These are phyloP conservation scores for Aspergillus aculeatinus DNA, from an alignment of 2,329 filamentous ascomycete species.

Conservation along the genomic window DNA sequence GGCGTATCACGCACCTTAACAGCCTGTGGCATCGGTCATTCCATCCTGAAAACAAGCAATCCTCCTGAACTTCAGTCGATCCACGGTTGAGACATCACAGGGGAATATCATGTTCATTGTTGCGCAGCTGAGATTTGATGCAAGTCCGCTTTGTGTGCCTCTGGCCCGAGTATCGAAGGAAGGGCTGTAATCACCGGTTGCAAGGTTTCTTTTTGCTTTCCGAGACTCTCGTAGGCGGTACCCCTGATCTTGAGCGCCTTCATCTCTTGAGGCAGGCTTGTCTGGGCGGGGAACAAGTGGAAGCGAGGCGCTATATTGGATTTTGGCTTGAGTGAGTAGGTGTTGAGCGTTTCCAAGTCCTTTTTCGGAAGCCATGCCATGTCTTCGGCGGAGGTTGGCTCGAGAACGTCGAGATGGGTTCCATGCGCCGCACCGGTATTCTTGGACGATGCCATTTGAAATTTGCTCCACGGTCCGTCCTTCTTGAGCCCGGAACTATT, in stretches of 20 bases:
- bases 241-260: constrained; percentile 2
- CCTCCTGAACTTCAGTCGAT: not conserved
- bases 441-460: constrained; percentile 29
- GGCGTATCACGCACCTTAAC: not conserved
- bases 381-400: constrained; percentile 21
- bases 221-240: not conserved
- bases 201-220: constrained; percentile 12
- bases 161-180: constrained; percentile 21
- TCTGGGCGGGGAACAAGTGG: constrained; percentile 32
- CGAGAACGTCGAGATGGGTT: constrained; percentile 12
- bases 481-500: constrained; percentile 19
- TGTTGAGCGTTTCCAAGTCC: constrained; percentile 27
- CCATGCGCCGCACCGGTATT: constrained; percentile 4
- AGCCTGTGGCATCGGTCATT: too few species aligned
- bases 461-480: constrained; percentile 32
- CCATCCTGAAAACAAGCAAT: too few species aligned
- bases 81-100: not conserved
- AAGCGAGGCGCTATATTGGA: constrained; percentile 29
- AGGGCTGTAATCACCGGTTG: constrained; percentile 30
- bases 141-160: not conserved
- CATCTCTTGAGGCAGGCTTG: constrained; percentile 25
- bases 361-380: constrained; percentile 33
- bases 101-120: not conserved
- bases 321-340: constrained; percentile 32
- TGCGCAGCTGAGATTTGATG: not conserved